Evolutionary conservation across 805 yeast species (phyloP), one percentile per base, ranked within the genome.

Genomic region (Wickerhamiella musiphila): DNA sequence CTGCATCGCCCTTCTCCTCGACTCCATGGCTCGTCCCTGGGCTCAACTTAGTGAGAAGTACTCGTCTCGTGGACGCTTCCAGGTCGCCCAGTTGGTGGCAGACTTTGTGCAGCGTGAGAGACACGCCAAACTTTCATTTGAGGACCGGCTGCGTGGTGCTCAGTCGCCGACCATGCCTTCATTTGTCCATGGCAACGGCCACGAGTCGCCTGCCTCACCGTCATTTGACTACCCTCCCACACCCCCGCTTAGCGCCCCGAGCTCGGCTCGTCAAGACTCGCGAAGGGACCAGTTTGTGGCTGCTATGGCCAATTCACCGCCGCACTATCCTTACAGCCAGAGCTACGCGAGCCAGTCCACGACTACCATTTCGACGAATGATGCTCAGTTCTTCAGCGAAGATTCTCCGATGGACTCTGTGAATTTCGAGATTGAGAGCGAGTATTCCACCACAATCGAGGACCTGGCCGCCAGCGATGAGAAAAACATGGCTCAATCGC

Each of bases 41-140:
- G 46, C 48, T 38, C 49, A 54, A 16, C 44, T 61, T 28, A 50
- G 40, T 28, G 53, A 60, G 43, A 61, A 53, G 48, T 58, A 55
- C 52, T 44, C 56, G 26, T 39, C 45, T 31, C 41, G 40, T 34
- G 44, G 47, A 16, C 41, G 41, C 31, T 41, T 44, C 24, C 48
- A 55, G 34, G 58, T 51, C 25, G 42, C 56, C 30, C 48, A 47
- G 24, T 38, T 48, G 21, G 57, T 57, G 13, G 39, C 41, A 23
- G 38, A 41, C 23, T 56, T 47, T 39, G 39, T 53, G n/a, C 31
- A 42, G 10, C 48, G 52, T 7, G 10, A 12, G 7, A 23, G 6
- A 7, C 7, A 7, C 13, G 15, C 26, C 8, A 15, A 23, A 23
- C 10, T 11, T 11, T 7, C 23, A 7, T 8, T 20, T 7, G 23